Evolutionary conservation across 1,284 basidiomycete genomes (phyloP), one percentile per base, ranked within the genome.

Genomic region (Singerocomus rubriflavus): DNA sequence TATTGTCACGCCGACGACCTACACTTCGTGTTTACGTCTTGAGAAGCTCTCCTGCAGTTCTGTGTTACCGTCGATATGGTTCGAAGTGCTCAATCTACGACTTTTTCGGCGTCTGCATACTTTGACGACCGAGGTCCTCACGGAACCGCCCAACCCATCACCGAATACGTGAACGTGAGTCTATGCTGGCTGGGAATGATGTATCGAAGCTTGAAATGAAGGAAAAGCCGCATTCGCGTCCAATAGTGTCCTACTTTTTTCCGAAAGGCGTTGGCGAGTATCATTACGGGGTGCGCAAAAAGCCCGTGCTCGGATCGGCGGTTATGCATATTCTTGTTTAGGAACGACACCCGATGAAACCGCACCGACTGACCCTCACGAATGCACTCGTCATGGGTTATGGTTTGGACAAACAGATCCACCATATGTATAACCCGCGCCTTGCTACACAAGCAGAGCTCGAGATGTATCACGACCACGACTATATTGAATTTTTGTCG

Each of bases 341-440:
- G 90, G 93, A 98, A 80, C 80, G 89, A 40, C 96, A 99, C 75
- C 97, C 96, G 3, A 99, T 99, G 96, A 97, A 98, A 66, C 96
- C 96, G 2, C 93, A 98, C 57, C 81, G 97, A 13, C 73, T 99
- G 10, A 95, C 94, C 4, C 71, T 99, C 44, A 98, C 96, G 7
- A 99, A 99, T 62, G 86, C 93, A 6, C 81, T 99, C 39, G 96
- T 99, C 6, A 82, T 97, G 66, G 96, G 94, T 0, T 99, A 99
- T 63, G 96, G 94, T 4, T 74, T 99, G 16, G 94, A 99, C 73
- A 91, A 97, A 63, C 88, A 94, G 63, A 98, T 99, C 71, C 88
- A 95, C 60, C 73, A 88, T 48, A 91, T 98, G 37, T 97, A 92
- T 67, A 86, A 91, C 56, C 95, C 95, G 1, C 81, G 92, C 16